phyloP scores from a whole-genome alignment of 345 rosid species.

The Triadica sebifera region DNA sequence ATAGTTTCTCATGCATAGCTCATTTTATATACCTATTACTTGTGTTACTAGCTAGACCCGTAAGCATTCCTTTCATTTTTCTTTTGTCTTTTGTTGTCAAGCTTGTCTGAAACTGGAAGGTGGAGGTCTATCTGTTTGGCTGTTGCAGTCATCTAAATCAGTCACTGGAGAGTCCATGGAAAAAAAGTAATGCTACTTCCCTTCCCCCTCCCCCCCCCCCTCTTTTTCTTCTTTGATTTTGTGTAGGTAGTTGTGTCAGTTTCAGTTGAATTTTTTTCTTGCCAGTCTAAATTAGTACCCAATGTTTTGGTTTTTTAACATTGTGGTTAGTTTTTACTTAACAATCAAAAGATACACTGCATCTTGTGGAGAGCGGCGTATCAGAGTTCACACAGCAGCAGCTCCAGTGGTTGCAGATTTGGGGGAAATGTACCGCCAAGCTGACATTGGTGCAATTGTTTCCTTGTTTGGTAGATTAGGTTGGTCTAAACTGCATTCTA shows the following conservation, averaged over 20 bases:
- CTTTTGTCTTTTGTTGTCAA: not conserved
- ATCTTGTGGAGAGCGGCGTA: conserved; percentile 99
- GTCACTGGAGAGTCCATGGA: not conserved
- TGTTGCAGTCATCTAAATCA: not conserved
- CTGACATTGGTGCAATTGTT: conserved; percentile 86
- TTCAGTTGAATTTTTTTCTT: not conserved
- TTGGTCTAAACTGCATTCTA: conserved; percentile 26
- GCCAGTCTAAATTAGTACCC: not conserved
- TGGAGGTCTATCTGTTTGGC: not conserved
- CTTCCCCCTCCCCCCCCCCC: too few species aligned
- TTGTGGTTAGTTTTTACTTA: not conserved
- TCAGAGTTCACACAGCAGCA: conserved; percentile 90
- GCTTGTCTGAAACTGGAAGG: not conserved
- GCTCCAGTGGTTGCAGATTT: conserved; percentile 91
- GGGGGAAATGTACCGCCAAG: conserved; percentile 94
- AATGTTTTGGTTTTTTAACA: not conserved
- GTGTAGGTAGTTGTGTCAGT: not conserved
- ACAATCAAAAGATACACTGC: conserved; percentile 82
- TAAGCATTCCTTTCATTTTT: too few species aligned
- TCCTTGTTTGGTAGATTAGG: conserved; percentile 87
- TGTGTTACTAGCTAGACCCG: not conserved
- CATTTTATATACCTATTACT: not conserved
- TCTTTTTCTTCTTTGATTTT: not conserved
- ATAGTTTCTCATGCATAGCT: not conserved
- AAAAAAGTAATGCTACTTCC: not conserved